Conservation (phyloP, 1,284 basidiomycete genomes). For the Microbotryomycetes sp. region DNA sequence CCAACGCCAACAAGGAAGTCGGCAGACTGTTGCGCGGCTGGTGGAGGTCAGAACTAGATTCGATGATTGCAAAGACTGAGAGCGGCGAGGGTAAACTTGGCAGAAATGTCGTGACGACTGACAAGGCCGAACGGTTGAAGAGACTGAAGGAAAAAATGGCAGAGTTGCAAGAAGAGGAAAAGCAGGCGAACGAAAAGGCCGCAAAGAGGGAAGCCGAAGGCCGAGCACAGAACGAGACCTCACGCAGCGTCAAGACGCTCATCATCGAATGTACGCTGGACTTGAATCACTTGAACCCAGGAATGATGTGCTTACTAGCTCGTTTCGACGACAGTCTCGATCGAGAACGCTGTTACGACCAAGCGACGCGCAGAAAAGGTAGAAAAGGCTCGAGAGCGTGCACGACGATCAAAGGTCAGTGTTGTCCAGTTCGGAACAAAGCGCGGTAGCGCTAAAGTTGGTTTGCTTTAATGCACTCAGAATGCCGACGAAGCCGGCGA, state of each 20-base stretch:
- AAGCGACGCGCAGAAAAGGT: constrained; percentile 32
- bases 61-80: constrained; percentile 50
- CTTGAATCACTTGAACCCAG: too few relatives aligned
- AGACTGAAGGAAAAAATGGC: constrained; percentile 48
- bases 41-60: constrained; percentile 74
- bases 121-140: constrained; percentile 62
- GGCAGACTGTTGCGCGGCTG: constrained; percentile 61
- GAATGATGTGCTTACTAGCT: too few relatives aligned
- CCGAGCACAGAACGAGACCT: constrained; percentile 26
- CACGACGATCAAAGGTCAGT: constrained; percentile 18
- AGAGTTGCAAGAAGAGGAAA: constrained; percentile 52
- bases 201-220: constrained; percentile 36
- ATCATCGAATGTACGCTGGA: constrained; percentile 69
- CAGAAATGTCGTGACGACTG: constrained; percentile 46
- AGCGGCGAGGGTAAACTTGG: constrained; percentile 29
- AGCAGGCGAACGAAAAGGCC: constrained; percentile 41
- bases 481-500: constrained; percentile 1
- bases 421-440: not conserved
- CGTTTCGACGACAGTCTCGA: constrained; percentile 50
- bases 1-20: constrained; percentile 75
- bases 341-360: constrained; percentile 79
- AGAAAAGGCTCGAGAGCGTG: constrained; percentile 23
- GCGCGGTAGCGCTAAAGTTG: not conserved
- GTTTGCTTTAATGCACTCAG: not conserved
- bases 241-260: constrained; percentile 53